phyloP scores from a whole-genome alignment of 2,329 filamentous ascomycete genomes.

The Aspergillus brasiliensis region DNA sequence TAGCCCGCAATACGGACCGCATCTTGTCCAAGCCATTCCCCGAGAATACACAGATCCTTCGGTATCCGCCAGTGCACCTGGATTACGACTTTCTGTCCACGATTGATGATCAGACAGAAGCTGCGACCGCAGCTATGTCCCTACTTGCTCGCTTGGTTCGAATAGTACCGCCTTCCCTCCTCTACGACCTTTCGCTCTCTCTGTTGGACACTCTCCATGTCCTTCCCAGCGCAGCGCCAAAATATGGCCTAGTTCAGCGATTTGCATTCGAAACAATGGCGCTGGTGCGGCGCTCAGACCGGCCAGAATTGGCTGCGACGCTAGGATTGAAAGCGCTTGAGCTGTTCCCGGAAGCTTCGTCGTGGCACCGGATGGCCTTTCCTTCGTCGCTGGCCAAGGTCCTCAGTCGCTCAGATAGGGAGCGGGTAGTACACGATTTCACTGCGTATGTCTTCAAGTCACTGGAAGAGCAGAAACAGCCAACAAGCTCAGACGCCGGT shows the following conservation, averaged over 20 bases:
- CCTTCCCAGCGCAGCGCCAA: neutral
- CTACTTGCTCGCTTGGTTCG: neutral
- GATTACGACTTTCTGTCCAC: slow-evolving; percentile 7
- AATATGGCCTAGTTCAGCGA: neutral
- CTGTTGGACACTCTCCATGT: neutral
- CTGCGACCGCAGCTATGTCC: neutral
- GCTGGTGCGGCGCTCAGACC: neutral
- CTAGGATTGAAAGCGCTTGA: neutral
- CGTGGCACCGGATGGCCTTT: neutral
- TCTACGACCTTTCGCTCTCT: neutral
- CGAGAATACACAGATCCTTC: neutral
- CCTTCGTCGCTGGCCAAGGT: neutral
- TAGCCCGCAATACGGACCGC: neutral
- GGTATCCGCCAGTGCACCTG: slow-evolving; percentile 4
- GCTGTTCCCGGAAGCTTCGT: neutral
- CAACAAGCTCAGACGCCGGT: neutral
- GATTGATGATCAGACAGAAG: neutral
- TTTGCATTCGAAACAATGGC: neutral
- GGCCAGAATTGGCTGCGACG: neutral
- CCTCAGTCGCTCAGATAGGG: neutral
- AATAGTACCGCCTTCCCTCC: neutral
- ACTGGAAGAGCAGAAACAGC: neutral
- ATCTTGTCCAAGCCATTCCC: neutral
- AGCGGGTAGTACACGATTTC: neutral
- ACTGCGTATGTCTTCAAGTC: neutral